A percentile compares a stretch with the other conserved stretches of the same genome.
Conservation (phyloP, 179 eudicot genomes). For the Silene coronaria region DNA sequence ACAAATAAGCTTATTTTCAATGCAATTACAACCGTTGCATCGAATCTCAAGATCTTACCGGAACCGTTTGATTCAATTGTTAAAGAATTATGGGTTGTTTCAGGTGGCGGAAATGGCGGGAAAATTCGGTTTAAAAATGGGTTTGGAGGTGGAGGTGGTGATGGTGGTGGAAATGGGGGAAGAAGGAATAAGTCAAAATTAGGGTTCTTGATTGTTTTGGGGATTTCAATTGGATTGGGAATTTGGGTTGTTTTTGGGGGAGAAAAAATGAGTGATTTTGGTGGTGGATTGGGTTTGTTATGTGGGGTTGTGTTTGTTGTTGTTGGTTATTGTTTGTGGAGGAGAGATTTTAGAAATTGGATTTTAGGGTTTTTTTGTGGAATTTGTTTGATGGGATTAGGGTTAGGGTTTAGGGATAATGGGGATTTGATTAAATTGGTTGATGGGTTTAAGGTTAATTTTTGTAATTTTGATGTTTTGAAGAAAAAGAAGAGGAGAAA, state of each 20-base stretch:
- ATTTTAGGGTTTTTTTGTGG: conserved; percentile 59
- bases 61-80: conserved; percentile 54
- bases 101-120: conserved; percentile 45
- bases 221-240: conserved; percentile 31
- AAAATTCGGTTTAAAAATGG: conserved; percentile 37
- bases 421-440: conserved; percentile 30
- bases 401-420: conserved; percentile 40
- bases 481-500: conserved; percentile 30
- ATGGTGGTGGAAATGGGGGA: conserved; percentile 41
- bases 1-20: conserved; percentile 28
- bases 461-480: conserved; percentile 7
- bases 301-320: conserved; percentile 31
- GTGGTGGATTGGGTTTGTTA: conserved; percentile 24
- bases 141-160: conserved; percentile 35
- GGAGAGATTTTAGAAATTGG: conserved; percentile 44
- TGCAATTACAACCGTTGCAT: conserved; percentile 46
- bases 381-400: conserved; percentile 47
- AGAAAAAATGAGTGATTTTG: conserved; percentile 28
- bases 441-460: conserved; percentile 29
- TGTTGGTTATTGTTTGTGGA: conserved; percentile 34
- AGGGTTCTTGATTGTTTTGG: conserved; percentile 42
- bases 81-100: conserved; percentile 34
- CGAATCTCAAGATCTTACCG: conserved; percentile 52
- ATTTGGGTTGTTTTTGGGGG: conserved; percentile 42
- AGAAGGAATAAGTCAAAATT: conserved; percentile 31